Percentiles rank a stretch among this genome's conserved stretches.
Evolutionary conservation across 2,329 filamentous ascomycete species (phyloP).

Genomic region (Talaromyces sp.): DNA sequence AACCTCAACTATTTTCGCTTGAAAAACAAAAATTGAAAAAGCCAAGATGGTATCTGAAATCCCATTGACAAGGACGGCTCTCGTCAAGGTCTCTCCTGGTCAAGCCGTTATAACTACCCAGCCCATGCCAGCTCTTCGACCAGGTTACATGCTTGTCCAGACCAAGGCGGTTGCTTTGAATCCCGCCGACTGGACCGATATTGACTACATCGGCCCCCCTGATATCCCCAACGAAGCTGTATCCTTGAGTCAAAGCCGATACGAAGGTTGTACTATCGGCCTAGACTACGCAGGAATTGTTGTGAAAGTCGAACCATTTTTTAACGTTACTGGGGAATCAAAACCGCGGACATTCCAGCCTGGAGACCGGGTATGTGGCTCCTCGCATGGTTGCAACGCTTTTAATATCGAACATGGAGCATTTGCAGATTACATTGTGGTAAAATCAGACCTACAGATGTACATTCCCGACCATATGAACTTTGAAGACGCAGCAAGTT

Average conservation of each 20-base stretch:
- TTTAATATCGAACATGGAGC: slow-evolving; percentile 24
- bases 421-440: slow-evolving; percentile 31
- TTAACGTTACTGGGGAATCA: too few species aligned
- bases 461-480: slow-evolving; percentile 27
- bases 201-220: neutral
- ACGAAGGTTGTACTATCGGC: neutral
- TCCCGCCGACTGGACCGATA: neutral
- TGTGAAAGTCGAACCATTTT: neutral
- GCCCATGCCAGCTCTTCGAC: neutral
- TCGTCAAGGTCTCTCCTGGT: neutral
- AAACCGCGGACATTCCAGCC: slow-evolving; percentile 12
- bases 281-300: slow-evolving; percentile 4
- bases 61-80: neutral
- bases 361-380: slow-evolving; percentile 32
- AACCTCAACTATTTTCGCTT: neutral
- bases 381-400: slow-evolving; percentile 26
- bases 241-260: neutral
- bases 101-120: neutral
- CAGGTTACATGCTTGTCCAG: neutral
- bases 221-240: neutral
- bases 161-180: slow-evolving; percentile 1
- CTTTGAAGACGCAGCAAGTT: slow-evolving; percentile 27
- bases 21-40: neutral
- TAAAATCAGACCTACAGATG: slow-evolving; percentile 23
- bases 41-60: neutral